Evolutionary conservation across 192 early-diverging fungal species (phyloP).

Genomic region (Umbelopsis isabellina): DNA sequence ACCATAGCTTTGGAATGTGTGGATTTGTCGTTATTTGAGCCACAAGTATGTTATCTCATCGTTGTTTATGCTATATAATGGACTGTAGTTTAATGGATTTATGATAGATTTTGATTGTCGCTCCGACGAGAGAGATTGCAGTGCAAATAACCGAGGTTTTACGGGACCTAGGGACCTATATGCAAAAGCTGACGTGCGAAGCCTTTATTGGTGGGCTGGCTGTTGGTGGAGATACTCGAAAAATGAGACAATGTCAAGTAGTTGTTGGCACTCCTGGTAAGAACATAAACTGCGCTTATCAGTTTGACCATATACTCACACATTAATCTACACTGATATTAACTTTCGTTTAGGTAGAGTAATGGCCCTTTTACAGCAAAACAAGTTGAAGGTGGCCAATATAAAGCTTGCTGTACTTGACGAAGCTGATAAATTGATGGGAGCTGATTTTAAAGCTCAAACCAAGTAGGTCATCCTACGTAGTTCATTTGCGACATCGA

Average conservation of each 20-base stretch:
- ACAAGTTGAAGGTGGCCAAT: conserved; percentile 37
- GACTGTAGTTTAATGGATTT: not conserved
- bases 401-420: conserved; percentile 59
- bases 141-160: conserved; percentile 64
- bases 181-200: conserved; percentile 38
- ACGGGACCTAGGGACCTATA: conserved; percentile 37
- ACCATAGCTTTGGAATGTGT: conserved; percentile 56
- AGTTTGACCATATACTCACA: no score
- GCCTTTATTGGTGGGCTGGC: conserved; percentile 62
- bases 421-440: conserved; percentile 68
- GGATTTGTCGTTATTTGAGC: conserved; percentile 25
- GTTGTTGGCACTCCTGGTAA: conserved; percentile 58
- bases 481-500: not conserved
- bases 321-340: not conserved
- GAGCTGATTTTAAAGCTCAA: conserved; percentile 46
- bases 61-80: not conserved
- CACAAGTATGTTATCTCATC: conserved; percentile 30
- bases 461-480: conserved; percentile 28
- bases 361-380: conserved; percentile 42
- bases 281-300: not conserved
- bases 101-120: conserved; percentile 50
- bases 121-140: conserved; percentile 67
- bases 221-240: conserved; percentile 43
- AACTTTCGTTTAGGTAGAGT: conserved; percentile 42
- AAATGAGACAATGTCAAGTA: conserved; percentile 51